phyloP scores from a whole-genome alignment of 192 early-diverging fungal genomes.

The Mortierella hygrophila region DNA sequence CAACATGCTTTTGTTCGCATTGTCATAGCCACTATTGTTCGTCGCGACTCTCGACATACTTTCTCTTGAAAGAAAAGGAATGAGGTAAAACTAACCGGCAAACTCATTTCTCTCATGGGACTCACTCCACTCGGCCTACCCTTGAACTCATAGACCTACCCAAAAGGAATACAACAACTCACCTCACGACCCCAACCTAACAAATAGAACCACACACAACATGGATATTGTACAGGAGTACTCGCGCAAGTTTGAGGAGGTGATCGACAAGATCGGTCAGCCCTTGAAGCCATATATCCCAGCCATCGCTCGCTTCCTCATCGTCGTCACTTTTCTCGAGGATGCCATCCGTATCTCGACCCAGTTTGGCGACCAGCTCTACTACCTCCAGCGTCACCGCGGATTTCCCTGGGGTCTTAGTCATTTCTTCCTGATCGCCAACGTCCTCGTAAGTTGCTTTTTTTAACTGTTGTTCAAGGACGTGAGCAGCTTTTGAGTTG shows the following conservation, averaged over 20 bases:
- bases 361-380: slow-evolving; percentile 93
- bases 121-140: not conserved
- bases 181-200: not conserved
- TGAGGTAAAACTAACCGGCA: not conserved
- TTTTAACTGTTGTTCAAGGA: not conserved
- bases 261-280: slow-evolving; percentile 78
- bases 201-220: not conserved
- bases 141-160: not conserved
- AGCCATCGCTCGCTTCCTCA: slow-evolving; percentile 90
- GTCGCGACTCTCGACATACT: not conserved
- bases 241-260: slow-evolving; percentile 76
- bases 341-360: slow-evolving; percentile 90
- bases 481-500: not conserved
- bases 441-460: slow-evolving; percentile 73
- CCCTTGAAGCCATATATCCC: slow-evolving; percentile 95
- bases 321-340: slow-evolving; percentile 97
- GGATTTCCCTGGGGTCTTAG: slow-evolving; percentile 84
- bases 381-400: slow-evolving; percentile 85
- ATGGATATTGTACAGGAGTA: slow-evolving; percentile 65
- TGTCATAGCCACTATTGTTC: not conserved
- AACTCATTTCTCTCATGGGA: not conserved
- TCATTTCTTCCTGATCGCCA: slow-evolving; percentile 88
- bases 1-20: not conserved
- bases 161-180: not conserved
- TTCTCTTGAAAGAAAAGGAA: not conserved